These are phyloP conservation scores for Aspergillus sp. DNA, from an alignment of 2,329 filamentous ascomycete species.

Conservation along the genomic window DNA sequence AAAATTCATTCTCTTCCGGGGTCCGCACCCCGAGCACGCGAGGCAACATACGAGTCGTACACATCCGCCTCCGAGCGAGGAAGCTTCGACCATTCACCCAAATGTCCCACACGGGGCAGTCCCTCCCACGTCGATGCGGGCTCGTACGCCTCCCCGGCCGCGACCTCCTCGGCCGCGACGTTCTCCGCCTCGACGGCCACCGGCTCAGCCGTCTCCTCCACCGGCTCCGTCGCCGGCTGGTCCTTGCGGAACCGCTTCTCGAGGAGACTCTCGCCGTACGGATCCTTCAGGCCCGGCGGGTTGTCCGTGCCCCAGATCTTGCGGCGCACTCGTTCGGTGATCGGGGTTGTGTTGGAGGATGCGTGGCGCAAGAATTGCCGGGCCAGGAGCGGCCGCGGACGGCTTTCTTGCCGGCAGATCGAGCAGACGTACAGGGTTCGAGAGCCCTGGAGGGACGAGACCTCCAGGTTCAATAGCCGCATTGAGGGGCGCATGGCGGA, in stretches of 20 bases:
- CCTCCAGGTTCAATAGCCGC: constrained; percentile 39
- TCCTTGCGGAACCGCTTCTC: constrained; percentile 25
- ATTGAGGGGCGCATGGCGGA: constrained; percentile 37
- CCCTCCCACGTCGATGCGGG: constrained; percentile 52
- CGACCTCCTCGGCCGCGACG: constrained; percentile 15
- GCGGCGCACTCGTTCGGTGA: constrained; percentile 47
- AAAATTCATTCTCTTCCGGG: background rate
- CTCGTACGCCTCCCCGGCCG: constrained; percentile 34
- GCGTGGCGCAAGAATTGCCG: constrained; percentile 38
- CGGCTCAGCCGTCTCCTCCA: constrained; percentile 11
- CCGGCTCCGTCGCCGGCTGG: constrained; percentile 12
- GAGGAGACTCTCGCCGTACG: constrained; percentile 43
- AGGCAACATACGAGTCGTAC: constrained; percentile 41
- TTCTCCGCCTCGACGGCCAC: constrained; percentile 14
- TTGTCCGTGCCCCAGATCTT: constrained; percentile 52
- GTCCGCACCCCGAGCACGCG: background rate
- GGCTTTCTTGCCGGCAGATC: constrained; percentile 37
- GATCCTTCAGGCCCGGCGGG: constrained; percentile 49
- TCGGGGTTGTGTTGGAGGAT: constrained; percentile 32
- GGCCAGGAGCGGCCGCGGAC: constrained; percentile 30
- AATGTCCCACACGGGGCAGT: constrained; percentile 54
- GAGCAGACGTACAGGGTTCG: constrained; percentile 39
- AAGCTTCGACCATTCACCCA: constrained; percentile 40
- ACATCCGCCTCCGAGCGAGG: constrained; percentile 37
- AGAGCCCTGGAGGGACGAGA: constrained; percentile 24